Base-by-base conservation (phyloP, 164 flowering plant species). In the Aristolochia contorta region DNA sequence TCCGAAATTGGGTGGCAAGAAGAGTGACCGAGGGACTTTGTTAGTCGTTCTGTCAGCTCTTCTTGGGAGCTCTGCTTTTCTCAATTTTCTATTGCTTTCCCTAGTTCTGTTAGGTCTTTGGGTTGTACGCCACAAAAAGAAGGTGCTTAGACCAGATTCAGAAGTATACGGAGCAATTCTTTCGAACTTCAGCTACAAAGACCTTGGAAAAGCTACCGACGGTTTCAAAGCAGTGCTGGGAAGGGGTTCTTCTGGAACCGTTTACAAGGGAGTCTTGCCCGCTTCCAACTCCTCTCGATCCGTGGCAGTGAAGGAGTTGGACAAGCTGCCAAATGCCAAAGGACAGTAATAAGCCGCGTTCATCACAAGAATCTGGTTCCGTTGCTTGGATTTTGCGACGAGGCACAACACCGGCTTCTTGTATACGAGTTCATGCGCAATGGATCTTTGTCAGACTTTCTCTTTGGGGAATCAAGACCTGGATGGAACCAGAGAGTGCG, bases 1-100 rank as follows among this genome's bases (percentile, higher is more conserved):
- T n/a, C n/a, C n/a, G n/a, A n/a, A n/a, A n/a, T n/a, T n/a, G n/a
- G n/a, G n/a, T 54, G 14, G 47, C 21, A 58, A 19, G 45, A 58
- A 55, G 47, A 58, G 67, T 14, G 55, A 66, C 21, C 59, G 45
- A 18, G 22, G 47, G 12, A 64, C 71, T 21, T n/a, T 66, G 57
- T 54, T 72, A 10, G 27, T 59, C 6, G 32, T 62, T 1, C 67
- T 59, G 12, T 74, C 78, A 1, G 51, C 69, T 13, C 68, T 82
- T 10, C 54, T 77, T 9, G 74, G 81, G 20, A 68, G 81, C 67
- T 82, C 84, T 3, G 68, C 65, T 0, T 74, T 75, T 45, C 12
- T 80, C 0, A 80, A 76, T 61, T n/a, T 71, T 4, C 22, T 55
- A 3, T 37, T 37, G 43, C 10, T 37, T 4, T 37, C 43, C 9